A percentile compares a stretch with the other conserved stretches of the same genome.
These are phyloP conservation scores for Andrographis paniculata DNA, from an alignment of 305 asterid genomes.

Conservation along the genomic window DNA sequence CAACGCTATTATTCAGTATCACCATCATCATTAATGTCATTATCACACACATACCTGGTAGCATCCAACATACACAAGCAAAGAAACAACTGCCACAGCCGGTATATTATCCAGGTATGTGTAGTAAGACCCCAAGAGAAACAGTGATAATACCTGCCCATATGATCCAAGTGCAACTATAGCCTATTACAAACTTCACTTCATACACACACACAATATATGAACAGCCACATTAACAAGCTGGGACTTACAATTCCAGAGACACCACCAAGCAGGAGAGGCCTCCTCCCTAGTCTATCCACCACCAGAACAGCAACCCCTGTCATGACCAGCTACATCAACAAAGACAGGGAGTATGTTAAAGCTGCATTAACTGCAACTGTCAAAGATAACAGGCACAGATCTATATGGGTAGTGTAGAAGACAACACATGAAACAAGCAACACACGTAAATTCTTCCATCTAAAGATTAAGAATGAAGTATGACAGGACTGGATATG, in stretches of 20 bases:
- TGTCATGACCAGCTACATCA: conserved; percentile 71
- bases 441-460: no score
- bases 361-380: conserved; percentile 10
- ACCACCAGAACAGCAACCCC: conserved; percentile 68
- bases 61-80: conserved; percentile 88
- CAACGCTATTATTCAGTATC: no score
- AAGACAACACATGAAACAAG: no score
- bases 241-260: conserved; percentile 75
- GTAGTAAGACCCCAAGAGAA: conserved; percentile 92
- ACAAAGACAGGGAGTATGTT: conserved; percentile 9
- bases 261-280: conserved; percentile 90
- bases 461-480: no score
- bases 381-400: conserved; percentile 1
- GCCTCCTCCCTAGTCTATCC: conserved; percentile 89
- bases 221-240: no score
- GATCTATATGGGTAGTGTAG: no score
- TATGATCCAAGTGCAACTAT: conserved; percentile 19
- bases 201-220: neutral
- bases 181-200: conserved; percentile 1
- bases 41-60: conserved; percentile 53
- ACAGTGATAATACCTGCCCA: conserved; percentile 71
- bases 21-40: no score
- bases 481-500: no score
- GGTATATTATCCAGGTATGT: conserved; percentile 50
- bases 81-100: conserved; percentile 70